Conservation (phyloP, 768 basidiomycete genomes). For the Serendipita sp. region DNA sequence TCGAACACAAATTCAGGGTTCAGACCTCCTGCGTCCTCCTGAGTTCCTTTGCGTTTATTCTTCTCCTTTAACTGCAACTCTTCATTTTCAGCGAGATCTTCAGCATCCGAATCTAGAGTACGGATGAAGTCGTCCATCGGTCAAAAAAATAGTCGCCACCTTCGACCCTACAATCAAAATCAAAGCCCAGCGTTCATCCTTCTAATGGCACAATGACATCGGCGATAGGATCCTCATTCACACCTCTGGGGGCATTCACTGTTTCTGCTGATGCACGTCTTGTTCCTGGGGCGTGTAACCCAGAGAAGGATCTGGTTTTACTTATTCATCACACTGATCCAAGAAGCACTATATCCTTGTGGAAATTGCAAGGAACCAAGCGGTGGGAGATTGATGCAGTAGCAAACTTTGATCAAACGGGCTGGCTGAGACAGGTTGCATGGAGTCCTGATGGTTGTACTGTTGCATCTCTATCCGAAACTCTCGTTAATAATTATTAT, state of each 20-base stretch:
- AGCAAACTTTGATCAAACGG: neutral
- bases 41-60: constrained; percentile 16
- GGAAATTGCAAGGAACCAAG: neutral
- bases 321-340: neutral
- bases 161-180: neutral
- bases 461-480: neutral
- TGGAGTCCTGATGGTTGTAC: constrained; percentile 1
- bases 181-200: too few species aligned
- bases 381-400: constrained; percentile 1
- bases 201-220: neutral
- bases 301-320: constrained; percentile 1
- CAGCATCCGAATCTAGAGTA: constrained; percentile 71
- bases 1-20: constrained; percentile 79
- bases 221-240: neutral
- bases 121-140: constrained; percentile 49
- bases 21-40: constrained; percentile 42
- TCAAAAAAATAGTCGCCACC: neutral
- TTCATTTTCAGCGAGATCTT: constrained; percentile 24
- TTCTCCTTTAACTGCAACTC: constrained; percentile 13
- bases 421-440: neutral
- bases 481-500: neutral
- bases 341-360: neutral
- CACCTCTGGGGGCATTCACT: neutral
- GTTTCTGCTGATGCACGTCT: neutral
- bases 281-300: neutral